phyloP scores from a whole-genome alignment of 2,329 filamentous ascomycete genomes.

The Allantophomopsis lycopodina region DNA sequence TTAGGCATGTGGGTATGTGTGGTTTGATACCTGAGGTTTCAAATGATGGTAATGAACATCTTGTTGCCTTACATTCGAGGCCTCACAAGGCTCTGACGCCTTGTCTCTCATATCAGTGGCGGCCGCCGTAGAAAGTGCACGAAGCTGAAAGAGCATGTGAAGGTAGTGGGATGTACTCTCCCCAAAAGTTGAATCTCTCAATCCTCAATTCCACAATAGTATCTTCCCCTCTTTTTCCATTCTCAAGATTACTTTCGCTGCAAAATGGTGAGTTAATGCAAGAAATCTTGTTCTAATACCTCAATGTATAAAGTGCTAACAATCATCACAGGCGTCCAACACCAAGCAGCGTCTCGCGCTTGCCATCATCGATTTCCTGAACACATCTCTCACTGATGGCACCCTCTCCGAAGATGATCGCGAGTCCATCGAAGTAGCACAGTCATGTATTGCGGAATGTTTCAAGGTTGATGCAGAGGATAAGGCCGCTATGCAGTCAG shows the following conservation, averaged over 20 bases:
- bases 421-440: constrained; percentile 87
- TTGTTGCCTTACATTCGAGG: too few relatives aligned
- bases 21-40: too few relatives aligned
- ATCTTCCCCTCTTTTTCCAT: too few relatives aligned
- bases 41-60: too few relatives aligned
- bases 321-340: constrained; percentile 7
- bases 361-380: constrained; percentile 92
- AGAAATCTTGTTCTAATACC: background rate
- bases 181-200: too few relatives aligned
- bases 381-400: constrained; percentile 72
- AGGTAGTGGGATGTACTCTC: too few relatives aligned
- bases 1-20: too few relatives aligned
- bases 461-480: constrained; percentile 90
- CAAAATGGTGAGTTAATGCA: constrained; percentile 4
- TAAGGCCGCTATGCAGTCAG: constrained; percentile 56
- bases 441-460: constrained; percentile 86
- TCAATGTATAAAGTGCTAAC: background rate
- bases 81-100: too few relatives aligned
- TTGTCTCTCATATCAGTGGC: too few relatives aligned
- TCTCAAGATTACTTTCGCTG: background rate
- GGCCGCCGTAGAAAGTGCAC: too few relatives aligned
- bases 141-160: too few relatives aligned
- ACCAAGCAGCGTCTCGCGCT: constrained; percentile 74
- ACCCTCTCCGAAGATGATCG: constrained; percentile 78
- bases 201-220: too few relatives aligned